Conservation (phyloP, 805 yeast species). For the Metschnikowia vanudenii region DNA sequence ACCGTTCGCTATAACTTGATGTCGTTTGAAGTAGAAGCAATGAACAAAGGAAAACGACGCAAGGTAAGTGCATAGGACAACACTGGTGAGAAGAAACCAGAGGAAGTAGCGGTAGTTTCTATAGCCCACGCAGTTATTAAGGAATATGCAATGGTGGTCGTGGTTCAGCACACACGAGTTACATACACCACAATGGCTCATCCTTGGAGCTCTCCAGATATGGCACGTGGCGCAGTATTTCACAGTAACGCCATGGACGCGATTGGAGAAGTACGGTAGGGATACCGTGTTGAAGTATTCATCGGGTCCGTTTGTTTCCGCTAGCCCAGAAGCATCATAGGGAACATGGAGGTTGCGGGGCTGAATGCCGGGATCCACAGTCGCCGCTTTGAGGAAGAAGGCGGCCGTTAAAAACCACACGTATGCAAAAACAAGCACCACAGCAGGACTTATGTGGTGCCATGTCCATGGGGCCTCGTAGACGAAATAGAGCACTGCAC, state of each 20-base stretch:
- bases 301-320: conserved; percentile 39
- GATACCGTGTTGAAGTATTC: conserved; percentile 38
- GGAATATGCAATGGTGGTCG: conserved; percentile 74
- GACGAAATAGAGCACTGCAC: conserved; percentile 52
- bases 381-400: conserved; percentile 53
- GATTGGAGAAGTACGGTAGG: conserved; percentile 23
- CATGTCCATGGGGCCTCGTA: conserved; percentile 53
- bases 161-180: conserved; percentile 59
- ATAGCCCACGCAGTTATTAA: conserved; percentile 46
- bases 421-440: conserved; percentile 57
- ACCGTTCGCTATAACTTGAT: neutral
- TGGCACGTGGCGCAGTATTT: conserved; percentile 56
- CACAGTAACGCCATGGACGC: conserved; percentile 37
- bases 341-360: conserved; percentile 65
- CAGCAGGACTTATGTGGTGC: conserved; percentile 53
- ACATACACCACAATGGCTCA: conserved; percentile 67
- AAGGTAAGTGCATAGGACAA: conserved; percentile 20
- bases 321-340: conserved; percentile 16
- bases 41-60: conserved; percentile 13
- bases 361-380: conserved; percentile 67
- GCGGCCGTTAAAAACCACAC: conserved; percentile 50
- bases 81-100: conserved; percentile 30
- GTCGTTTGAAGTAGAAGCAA: conserved; percentile 19
- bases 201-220: conserved; percentile 72
- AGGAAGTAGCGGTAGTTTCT: conserved; percentile 38